Evolutionary conservation across 2,329 filamentous ascomycete species (phyloP).

Genomic region (Tolypocladium ophioglossoides): DNA sequence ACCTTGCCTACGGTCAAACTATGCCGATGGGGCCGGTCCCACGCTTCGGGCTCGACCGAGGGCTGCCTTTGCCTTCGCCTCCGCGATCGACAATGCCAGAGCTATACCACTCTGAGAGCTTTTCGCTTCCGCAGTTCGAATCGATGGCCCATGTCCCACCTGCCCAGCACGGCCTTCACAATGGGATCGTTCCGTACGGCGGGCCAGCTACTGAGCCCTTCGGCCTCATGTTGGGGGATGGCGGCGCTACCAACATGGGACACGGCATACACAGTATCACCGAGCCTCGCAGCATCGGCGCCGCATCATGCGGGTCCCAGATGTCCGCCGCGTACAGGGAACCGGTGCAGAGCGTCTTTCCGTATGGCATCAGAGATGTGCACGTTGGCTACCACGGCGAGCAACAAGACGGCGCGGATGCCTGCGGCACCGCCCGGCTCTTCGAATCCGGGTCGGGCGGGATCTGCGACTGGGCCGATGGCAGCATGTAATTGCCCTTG

Average conservation of each 20-base stretch:
- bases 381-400: conserved; percentile 7
- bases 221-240: conserved; percentile 4
- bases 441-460: neutral
- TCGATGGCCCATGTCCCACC: neutral
- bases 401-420: neutral
- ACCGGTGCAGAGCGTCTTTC: conserved; percentile 11
- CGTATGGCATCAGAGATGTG: conserved; percentile 15
- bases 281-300: neutral
- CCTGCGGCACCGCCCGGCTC: neutral
- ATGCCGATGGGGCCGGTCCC: conserved; percentile 3
- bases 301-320: neutral
- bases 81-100: conserved; percentile 11
- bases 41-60: conserved; percentile 1
- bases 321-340: conserved; percentile 8
- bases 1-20: conserved; percentile 10
- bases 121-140: conserved; percentile 12
- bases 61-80: conserved; percentile 6
- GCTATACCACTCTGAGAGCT: conserved; percentile 10
- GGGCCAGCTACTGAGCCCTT: conserved; percentile 2
- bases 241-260: conserved; percentile 1
- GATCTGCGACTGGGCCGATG: neutral
- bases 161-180: neutral
- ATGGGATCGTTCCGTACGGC: neutral
- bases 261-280: conserved; percentile 3
- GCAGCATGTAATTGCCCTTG: neutral